These are phyloP conservation scores for Pichia sp. DNA, from an alignment of 1,139 yeast genomes.

Conservation along the genomic window DNA sequence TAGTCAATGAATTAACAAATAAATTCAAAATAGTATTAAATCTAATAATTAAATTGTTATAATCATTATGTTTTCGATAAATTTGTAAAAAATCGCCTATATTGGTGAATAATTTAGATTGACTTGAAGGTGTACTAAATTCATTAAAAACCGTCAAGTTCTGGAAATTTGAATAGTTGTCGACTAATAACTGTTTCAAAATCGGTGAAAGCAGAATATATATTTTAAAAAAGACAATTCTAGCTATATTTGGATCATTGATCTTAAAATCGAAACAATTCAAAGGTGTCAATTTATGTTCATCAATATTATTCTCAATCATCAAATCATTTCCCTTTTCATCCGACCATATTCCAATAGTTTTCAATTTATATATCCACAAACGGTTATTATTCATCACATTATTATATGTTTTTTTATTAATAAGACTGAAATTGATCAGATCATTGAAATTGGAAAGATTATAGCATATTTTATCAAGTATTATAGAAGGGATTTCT, in stretches of 20 bases:
- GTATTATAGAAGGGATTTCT: constrained; percentile 12
- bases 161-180: constrained; percentile 39
- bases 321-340: constrained; percentile 1
- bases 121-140: constrained; percentile 44
- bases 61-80: constrained; percentile 31
- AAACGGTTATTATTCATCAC: constrained; percentile 30
- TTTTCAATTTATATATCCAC: constrained; percentile 48
- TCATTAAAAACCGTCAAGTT: constrained; percentile 43
- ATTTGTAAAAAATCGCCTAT: constrained; percentile 33
- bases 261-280: constrained; percentile 29
- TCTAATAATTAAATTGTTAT: constrained; percentile 34
- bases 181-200: constrained; percentile 42
- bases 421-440: constrained; percentile 31
- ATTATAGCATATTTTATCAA: constrained; percentile 19
- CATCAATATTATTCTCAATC: constrained; percentile 21
- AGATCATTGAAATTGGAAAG: constrained; percentile 27
- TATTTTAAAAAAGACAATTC: constrained; percentile 39
- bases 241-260: constrained; percentile 39
- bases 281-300: constrained; percentile 21
- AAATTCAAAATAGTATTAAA: constrained; percentile 58
- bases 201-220: constrained; percentile 40
- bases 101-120: constrained; percentile 35
- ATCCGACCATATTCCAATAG: constrained; percentile 45
- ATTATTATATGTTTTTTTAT: constrained; percentile 32
- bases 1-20: constrained; percentile 64